phyloP scores from a whole-genome alignment of 1,139 yeast genomes.

The Starmera stellimalicola region DNA sequence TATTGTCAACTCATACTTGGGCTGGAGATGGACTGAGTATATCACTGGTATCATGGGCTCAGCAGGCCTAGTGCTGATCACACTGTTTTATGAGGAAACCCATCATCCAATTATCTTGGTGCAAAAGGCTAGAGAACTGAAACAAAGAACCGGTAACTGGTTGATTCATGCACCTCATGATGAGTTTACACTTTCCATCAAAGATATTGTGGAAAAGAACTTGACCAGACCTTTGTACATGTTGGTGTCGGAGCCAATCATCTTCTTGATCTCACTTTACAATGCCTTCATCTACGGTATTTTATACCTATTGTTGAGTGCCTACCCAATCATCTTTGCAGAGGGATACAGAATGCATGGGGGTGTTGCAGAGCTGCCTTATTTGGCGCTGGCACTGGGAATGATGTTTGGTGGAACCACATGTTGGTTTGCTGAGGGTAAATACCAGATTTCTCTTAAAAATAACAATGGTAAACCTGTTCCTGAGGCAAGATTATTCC shows the following conservation, averaged over 20 bases:
- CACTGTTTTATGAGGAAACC: slow-evolving; percentile 50
- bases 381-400: slow-evolving; percentile 53
- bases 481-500: slow-evolving; percentile 74
- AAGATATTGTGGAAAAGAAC: slow-evolving; percentile 61
- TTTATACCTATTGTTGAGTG: slow-evolving; percentile 66
- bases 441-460: slow-evolving; percentile 30
- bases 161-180: slow-evolving; percentile 82
- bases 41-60: slow-evolving; percentile 54
- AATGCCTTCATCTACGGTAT: slow-evolving; percentile 82
- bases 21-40: slow-evolving; percentile 77
- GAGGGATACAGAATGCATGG: slow-evolving; percentile 47
- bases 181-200: slow-evolving; percentile 48
- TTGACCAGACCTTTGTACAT: slow-evolving; percentile 60
- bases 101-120: slow-evolving; percentile 51
- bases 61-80: slow-evolving; percentile 28
- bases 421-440: slow-evolving; percentile 27
- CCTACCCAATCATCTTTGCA: slow-evolving; percentile 66
- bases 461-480: slow-evolving; percentile 49
- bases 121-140: slow-evolving; percentile 50
- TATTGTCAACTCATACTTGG: slow-evolving; percentile 41
- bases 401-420: slow-evolving; percentile 45
- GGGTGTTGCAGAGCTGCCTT: slow-evolving; percentile 57
- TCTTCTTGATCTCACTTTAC: slow-evolving; percentile 60
- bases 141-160: slow-evolving; percentile 59
- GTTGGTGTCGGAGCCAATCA: slow-evolving; percentile 66